phyloP scores from a whole-genome alignment of 1,139 yeast genomes.

The Taphrina flavorubra region DNA sequence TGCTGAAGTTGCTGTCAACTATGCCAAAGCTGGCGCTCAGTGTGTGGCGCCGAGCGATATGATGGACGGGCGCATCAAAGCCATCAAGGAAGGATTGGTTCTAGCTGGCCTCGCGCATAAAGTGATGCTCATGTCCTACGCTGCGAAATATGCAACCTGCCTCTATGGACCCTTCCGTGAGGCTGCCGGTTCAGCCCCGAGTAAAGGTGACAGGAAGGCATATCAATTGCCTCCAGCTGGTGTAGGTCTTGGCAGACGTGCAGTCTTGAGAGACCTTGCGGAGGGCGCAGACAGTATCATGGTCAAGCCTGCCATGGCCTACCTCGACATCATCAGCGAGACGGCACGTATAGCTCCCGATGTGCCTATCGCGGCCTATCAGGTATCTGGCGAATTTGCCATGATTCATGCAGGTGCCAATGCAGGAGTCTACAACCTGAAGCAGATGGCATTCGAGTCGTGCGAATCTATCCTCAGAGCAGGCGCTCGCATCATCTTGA shows the following conservation, averaged over 20 bases:
- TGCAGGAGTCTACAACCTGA: conserved; percentile 87
- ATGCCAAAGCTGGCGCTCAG: conserved; percentile 74
- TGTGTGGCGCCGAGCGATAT: conserved; percentile 97
- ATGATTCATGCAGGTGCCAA: conserved; percentile 99
- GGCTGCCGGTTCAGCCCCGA: conserved; percentile 92
- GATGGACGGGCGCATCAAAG: conserved; percentile 94
- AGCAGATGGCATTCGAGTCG: conserved; percentile 87
- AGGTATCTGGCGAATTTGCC: conserved; percentile 96
- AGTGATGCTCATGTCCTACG: conserved; percentile 87
- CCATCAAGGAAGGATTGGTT: conserved; percentile 82
- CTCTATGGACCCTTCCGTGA: conserved; percentile 97
- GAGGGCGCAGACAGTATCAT: conserved; percentile 98
- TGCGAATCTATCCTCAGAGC: conserved; percentile 93
- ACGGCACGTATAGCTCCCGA: conserved; percentile 82
- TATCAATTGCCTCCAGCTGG: conserved; percentile 96
- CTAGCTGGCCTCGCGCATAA: conserved; percentile 85
- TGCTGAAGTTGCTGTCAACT: conserved; percentile 93
- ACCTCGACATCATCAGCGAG: conserved; percentile 85
- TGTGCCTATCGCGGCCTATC: conserved; percentile 91
- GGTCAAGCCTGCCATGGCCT: conserved; percentile 96
- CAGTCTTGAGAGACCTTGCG: conserved; percentile 76
- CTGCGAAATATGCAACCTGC: conserved; percentile 91
- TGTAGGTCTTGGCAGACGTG: conserved; percentile 91
- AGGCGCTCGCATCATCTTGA: conserved; percentile 88
- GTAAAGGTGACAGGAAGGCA: conserved; percentile 87